These are phyloP conservation scores for Albizia julibrissin DNA, from an alignment of 306 rosid species.

Conservation along the genomic window DNA sequence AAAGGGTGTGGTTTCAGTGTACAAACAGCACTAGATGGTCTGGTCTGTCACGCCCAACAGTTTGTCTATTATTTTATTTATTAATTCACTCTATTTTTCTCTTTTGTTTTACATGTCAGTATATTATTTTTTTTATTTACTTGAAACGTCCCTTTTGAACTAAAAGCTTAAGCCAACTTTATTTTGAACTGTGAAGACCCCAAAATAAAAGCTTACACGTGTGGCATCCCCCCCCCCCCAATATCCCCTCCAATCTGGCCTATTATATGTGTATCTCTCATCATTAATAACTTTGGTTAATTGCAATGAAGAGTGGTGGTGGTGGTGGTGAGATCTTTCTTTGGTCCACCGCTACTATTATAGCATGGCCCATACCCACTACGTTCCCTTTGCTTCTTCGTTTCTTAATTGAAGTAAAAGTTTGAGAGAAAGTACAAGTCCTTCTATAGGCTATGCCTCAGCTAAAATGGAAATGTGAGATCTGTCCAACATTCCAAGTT, in stretches of 20 bases:
- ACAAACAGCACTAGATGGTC: slow-evolving; percentile 43
- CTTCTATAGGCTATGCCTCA: slow-evolving; percentile 39
- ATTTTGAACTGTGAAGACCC: slow-evolving; percentile 19
- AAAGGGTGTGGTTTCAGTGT: slow-evolving; percentile 20
- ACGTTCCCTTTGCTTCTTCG: slow-evolving; percentile 7
- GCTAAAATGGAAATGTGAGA: slow-evolving; percentile 28
- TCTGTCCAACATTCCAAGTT: background rate
- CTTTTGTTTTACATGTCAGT: slow-evolving; percentile 2
- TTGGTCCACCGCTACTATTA: slow-evolving; percentile 20
- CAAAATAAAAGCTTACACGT: slow-evolving; percentile 38
- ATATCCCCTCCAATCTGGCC: slow-evolving; percentile 4
- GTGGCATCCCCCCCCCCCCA: slow-evolving; percentile 6
- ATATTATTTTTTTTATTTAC: slow-evolving; percentile 32
- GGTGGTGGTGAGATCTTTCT: slow-evolving; percentile 22
- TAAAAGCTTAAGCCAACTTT: slow-evolving; percentile 41
- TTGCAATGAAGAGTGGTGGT: slow-evolving; percentile 14
- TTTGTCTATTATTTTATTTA: slow-evolving; percentile 40
- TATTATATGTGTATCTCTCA: background rate
- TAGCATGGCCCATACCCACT: slow-evolving; percentile 35
- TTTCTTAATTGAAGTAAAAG: slow-evolving; percentile 39
- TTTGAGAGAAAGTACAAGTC: slow-evolving; percentile 36
- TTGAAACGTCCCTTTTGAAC: slow-evolving; percentile 73
- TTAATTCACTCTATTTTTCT: background rate
- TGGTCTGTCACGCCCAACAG: slow-evolving; percentile 56
- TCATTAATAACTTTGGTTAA: slow-evolving; percentile 13